Percentiles rank a stretch among this genome's conserved stretches.
Conservation (phyloP, 768 basidiomycete species). For the Clavaria fumosa region DNA sequence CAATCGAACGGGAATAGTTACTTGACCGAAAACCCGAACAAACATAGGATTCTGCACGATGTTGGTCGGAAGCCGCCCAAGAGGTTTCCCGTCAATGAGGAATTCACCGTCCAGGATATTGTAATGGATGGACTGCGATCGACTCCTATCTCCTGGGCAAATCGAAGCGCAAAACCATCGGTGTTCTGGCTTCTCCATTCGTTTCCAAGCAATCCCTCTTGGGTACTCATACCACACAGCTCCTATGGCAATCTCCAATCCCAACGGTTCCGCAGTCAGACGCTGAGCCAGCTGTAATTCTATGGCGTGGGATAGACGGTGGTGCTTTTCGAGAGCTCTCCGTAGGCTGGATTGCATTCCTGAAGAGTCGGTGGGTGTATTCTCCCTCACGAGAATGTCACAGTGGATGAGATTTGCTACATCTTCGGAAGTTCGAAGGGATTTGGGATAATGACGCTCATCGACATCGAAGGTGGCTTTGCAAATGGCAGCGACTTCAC, state of each 20-base stretch:
- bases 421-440: slow-evolving; percentile 15
- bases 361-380: slow-evolving; percentile 9
- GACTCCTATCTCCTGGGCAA: not conserved
- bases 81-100: slow-evolving; percentile 25
- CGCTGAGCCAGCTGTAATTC: slow-evolving; percentile 7
- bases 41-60: slow-evolving; percentile 22
- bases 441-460: not conserved
- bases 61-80: slow-evolving; percentile 22
- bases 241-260: slow-evolving; percentile 8
- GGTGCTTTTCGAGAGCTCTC: slow-evolving; percentile 17
- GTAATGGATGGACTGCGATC: slow-evolving; percentile 20
- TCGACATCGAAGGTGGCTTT: slow-evolving; percentile 23
- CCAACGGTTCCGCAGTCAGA: slow-evolving; percentile 2
- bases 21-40: slow-evolving; percentile 21
- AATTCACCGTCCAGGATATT: slow-evolving; percentile 27
- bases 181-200: slow-evolving; percentile 10
- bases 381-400: slow-evolving; percentile 15
- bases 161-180: slow-evolving; percentile 19
- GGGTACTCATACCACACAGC: slow-evolving; percentile 12
- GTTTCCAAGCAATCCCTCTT: slow-evolving; percentile 13
- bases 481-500: slow-evolving; percentile 25
- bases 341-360: not conserved
- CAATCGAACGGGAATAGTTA: slow-evolving; percentile 11
- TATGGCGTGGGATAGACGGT: slow-evolving; percentile 16
- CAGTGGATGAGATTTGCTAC: slow-evolving; percentile 14